A percentile compares a stretch with the other conserved stretches of the same genome.
Evolutionary conservation across 164 flowering plant species (phyloP).

Genomic region (Sextonia rubra): DNA sequence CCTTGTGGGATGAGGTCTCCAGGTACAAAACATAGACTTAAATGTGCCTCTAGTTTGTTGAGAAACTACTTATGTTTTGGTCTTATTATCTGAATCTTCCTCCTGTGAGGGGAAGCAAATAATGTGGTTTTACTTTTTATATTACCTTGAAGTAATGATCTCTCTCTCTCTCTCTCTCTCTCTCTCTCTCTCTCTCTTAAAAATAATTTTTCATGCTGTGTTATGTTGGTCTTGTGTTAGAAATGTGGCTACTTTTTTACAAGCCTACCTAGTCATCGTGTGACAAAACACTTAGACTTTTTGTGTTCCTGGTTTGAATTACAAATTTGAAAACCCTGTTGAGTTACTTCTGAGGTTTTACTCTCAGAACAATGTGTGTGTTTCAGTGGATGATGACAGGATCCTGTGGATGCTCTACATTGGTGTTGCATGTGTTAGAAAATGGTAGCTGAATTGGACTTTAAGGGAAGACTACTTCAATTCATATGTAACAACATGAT

Average conservation of each 20-base stretch:
- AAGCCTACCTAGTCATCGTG: background rate
- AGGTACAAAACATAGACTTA: constrained; percentile 37
- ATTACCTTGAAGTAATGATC: background rate
- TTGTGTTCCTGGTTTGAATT: background rate
- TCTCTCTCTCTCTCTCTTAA: background rate
- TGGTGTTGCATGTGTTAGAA: too few species aligned
- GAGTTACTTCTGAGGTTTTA: background rate
- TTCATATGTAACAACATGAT: too few species aligned
- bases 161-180: background rate
- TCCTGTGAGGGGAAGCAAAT: background rate
- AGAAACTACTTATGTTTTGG: background rate
- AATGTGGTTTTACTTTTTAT: background rate
- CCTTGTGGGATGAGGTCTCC: constrained; percentile 95
- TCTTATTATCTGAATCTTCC: background rate
- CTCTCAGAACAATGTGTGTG: background rate
- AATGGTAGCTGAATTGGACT: too few species aligned
- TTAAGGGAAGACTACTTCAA: too few species aligned
- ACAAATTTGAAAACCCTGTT: background rate
- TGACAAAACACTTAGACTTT: background rate
- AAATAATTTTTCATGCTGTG: background rate
- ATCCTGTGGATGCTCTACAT: too few species aligned
- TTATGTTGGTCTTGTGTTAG: constrained; percentile 12
- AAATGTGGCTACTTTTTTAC: constrained; percentile 13
- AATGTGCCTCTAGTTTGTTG: background rate
- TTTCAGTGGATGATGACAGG: too few species aligned